phyloP scores from a whole-genome alignment of 2,329 filamentous ascomycete species.

The Microdochium bolleyi region DNA sequence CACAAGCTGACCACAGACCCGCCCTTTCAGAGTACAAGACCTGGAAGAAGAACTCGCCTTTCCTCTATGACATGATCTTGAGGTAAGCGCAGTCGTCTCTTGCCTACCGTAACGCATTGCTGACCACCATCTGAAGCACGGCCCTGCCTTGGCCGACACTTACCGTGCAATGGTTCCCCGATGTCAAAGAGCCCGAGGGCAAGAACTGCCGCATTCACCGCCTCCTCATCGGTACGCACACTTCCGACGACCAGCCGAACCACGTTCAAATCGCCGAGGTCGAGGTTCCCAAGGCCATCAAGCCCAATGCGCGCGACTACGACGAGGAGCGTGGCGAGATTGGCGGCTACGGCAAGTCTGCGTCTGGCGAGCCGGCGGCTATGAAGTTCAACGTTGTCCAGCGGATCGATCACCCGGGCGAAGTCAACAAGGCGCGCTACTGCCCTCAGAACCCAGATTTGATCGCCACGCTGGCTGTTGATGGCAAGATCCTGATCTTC shows the following conservation, averaged over 20 bases:
- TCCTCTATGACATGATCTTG: conserved; percentile 96
- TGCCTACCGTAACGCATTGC: not conserved
- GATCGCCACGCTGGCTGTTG: conserved; percentile 85
- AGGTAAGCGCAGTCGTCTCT: conserved; percentile 37
- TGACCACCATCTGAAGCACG: conserved; percentile 39
- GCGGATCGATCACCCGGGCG: conserved; percentile 90
- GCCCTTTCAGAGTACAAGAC: conserved; percentile 80
- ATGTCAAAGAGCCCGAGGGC: conserved; percentile 79
- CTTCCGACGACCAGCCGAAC: conserved; percentile 76
- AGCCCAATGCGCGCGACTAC: conserved; percentile 73
- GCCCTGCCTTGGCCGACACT: conserved; percentile 96
- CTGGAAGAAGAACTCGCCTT: conserved; percentile 99
- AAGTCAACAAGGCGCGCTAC: conserved; percentile 98
- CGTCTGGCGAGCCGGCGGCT: conserved; percentile 47
- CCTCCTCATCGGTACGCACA: conserved; percentile 89
- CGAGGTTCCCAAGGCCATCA: conserved; percentile 74
- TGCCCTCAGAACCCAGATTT: conserved; percentile 96
- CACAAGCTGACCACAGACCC: conserved; percentile 1
- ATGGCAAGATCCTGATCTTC: conserved; percentile 85
- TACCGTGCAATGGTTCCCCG: conserved; percentile 96
- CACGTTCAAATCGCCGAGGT: conserved; percentile 93
- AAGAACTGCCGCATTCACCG: conserved; percentile 85
- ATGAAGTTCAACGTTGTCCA: conserved; percentile 91
- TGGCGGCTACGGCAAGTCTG: conserved; percentile 80
- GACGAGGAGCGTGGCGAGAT: conserved; percentile 90